Base-by-base conservation (phyloP, 768 basidiomycete species). In the Ramaria sp. region DNA sequence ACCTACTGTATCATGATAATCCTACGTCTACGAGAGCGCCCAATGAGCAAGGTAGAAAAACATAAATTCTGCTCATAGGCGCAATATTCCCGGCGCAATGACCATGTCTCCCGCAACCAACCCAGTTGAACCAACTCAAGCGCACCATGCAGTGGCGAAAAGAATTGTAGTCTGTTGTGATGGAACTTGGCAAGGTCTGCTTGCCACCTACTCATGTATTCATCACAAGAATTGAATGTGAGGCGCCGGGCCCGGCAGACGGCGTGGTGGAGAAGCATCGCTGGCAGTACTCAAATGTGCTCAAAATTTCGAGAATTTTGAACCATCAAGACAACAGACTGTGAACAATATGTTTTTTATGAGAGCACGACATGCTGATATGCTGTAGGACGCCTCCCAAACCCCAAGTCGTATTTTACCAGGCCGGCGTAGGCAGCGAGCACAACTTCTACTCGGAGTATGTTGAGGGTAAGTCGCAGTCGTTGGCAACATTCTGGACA, bases 121-220 rank as follows among this genome's bases (percentile, higher is more conserved):
- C n/a, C 5, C 27, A 27, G 27, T 27, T 27, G 27, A 27, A 27
- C 27, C 5, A 27, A 2, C 34, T 37, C 13, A 13, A 3, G 13
- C 34, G 1, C 13, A 9, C 34, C 42, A 33, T 19, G 10, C 22
- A 10, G 61, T 69, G 3, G 75, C 70, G 59, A 86, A 86, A 63
- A 73, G 86, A 53, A 78, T 88, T 49, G 73, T 86, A 30, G 74
- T 88, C 38, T 88, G 84, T 62, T 88, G 86, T 60, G 86, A 88
- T 63, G 86, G 55, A n/a, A 57, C 55, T 11, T 57, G 55, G 55
- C 55, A 57, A 49, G 86, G 86, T 83, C 59, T 62, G 78, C 67
- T 42, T 13, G 27, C 27, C 3, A 3, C 9, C 13, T 10, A 37
- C 34, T 37, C 3, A n/a, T 49, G 17, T 30, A 15, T 22, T 17